Conservation (phyloP, 768 basidiomycete genomes). For the Lactarius sanguifluus region DNA sequence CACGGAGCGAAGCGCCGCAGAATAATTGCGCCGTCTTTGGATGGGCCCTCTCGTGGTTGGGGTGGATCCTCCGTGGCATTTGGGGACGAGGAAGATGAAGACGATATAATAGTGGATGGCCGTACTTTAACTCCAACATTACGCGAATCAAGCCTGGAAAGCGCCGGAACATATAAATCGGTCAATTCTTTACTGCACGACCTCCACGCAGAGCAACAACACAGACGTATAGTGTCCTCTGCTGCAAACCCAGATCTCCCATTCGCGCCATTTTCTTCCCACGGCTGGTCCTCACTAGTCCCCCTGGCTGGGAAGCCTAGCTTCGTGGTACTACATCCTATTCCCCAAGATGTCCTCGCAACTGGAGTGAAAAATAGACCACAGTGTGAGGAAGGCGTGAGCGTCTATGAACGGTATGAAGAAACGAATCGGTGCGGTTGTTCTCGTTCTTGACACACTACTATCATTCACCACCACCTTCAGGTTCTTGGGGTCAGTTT, state of each 20-base stretch:
- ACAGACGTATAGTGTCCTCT: conserved; percentile 50
- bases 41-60: conserved; percentile 55
- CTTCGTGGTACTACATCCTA: neutral
- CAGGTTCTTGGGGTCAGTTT: conserved; percentile 63
- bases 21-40: conserved; percentile 50
- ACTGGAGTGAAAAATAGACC: neutral
- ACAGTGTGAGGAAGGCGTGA: conserved; percentile 19
- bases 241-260: conserved; percentile 9
- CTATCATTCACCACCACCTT: neutral
- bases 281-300: neutral
- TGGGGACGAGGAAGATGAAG: conserved; percentile 37
- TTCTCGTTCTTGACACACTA: conserved; percentile 4
- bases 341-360: neutral
- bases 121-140: neutral
- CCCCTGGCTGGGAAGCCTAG: neutral
- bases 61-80: neutral
- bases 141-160: conserved; percentile 14
- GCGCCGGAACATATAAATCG: conserved; percentile 49
- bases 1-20: conserved; percentile 55
- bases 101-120: conserved; percentile 27
- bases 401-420: conserved; percentile 53
- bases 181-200: conserved; percentile 69
- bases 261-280: conserved; percentile 7
- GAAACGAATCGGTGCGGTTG: conserved; percentile 58
- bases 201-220: conserved; percentile 65